phyloP scores from a whole-genome alignment of 164 flowering plant genomes.

The Brasenia schreberi region DNA sequence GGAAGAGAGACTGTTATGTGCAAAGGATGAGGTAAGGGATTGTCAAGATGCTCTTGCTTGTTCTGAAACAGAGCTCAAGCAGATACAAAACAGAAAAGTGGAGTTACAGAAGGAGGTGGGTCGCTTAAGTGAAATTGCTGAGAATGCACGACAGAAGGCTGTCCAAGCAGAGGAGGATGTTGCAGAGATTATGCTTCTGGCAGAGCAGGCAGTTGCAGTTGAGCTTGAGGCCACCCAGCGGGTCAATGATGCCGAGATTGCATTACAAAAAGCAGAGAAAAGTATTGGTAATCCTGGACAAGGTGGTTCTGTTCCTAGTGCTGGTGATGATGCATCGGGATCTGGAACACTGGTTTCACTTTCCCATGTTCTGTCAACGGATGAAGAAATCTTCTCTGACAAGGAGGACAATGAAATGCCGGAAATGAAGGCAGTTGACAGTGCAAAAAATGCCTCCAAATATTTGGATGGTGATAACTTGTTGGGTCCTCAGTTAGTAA shows the following conservation, averaged over 20 bases:
- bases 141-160: conserved; percentile 50
- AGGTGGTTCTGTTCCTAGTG: background rate
- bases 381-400: conserved; percentile 18
- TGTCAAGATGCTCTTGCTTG: conserved; percentile 30
- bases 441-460: conserved; percentile 25
- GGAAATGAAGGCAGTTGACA: conserved; percentile 15
- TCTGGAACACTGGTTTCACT: conserved; percentile 1
- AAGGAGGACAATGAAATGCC: conserved; percentile 27
- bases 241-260: conserved; percentile 90
- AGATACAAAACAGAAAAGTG: conserved; percentile 50
- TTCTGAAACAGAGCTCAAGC: conserved; percentile 52
- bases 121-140: conserved; percentile 60
- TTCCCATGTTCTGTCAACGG: conserved; percentile 12
- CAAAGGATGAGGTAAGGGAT: conserved; percentile 47
- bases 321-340: background rate
- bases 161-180: conserved; percentile 93
- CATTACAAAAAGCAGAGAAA: conserved; percentile 67
- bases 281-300: conserved; percentile 16
- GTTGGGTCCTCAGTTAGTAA: background rate
- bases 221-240: conserved; percentile 79
- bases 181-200: conserved; percentile 81
- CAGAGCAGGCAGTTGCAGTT: conserved; percentile 95
- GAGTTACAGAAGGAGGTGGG: conserved; percentile 73
- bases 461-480: conserved; percentile 17
- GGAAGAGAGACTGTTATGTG: conserved; percentile 17